Evolutionary conservation across 176 grass and related monocot genomes (phyloP), one percentile per base, ranked within the genome.

Genomic region (Cenchrus americanus): DNA sequence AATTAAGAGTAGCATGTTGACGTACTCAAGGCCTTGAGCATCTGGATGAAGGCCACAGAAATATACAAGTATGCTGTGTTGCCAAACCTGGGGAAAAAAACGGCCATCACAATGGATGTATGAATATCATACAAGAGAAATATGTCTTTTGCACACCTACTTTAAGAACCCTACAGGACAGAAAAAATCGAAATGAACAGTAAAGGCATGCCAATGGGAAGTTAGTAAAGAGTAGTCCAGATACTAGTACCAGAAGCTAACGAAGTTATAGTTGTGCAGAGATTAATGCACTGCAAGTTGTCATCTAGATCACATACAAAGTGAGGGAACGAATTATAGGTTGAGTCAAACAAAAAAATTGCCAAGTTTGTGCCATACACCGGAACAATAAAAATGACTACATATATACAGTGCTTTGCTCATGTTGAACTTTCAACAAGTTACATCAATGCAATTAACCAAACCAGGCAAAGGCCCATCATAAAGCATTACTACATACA

Each of bases 21-120:
- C 96, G 95, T 79, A 99, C 96, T 99, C 82, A 99, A 96, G 71
- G 96, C 93, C 91, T 99, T 99, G 62, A 99, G 93, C 96, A 99
- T 99, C 86, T 99, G 93, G 87, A 99, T 99, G 73, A 99, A 99
- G 24, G 96, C 93, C 15, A 99, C 96, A 55, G 96, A 99, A 82
- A 99, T 99, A 81, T 96, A 90, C 59, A 99, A 89, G 85, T 96
- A 99, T n/a, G 96, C 96, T 27, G 93, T 99, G 83, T 99, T 99
- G 27, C 96, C 96, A 87, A 99, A 99, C 96, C 96, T 99, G 78
- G 70, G 75, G 69, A 78, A 67, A 75, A 24, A 37, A 37, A 37
- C n/a, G 34, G 34, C 4, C 87, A 84, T 21, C 63, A 83, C 85
- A 75, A 90, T 34, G 21, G 14, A 67, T 73, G 22, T 67, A 32